Evolutionary conservation across 257 asterid species (phyloP).

Genomic region (Solanum neorickii): DNA sequence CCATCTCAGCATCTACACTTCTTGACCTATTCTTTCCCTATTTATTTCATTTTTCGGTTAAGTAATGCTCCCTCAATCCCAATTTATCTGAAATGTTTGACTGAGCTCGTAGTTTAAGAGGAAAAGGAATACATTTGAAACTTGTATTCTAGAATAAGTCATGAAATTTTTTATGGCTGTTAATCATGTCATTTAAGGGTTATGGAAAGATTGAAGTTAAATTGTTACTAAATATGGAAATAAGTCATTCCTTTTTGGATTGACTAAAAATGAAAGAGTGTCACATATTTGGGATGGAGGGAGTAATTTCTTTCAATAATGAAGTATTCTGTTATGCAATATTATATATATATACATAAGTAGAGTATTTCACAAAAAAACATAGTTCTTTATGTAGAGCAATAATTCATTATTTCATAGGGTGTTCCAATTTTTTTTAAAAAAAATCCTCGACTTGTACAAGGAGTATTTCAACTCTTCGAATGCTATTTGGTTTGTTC

Average conservation of each 20-base stretch:
- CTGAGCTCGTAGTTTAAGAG: neutral
- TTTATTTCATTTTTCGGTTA: neutral
- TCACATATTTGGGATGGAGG: neutral
- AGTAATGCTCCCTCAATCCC: neutral
- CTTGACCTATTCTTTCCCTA: neutral
- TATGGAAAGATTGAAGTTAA: neutral
- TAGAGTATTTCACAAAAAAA: neutral
- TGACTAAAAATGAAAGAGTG: neutral
- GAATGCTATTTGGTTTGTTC: neutral
- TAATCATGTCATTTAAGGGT: neutral
- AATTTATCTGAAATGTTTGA: neutral
- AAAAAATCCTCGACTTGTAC: neutral
- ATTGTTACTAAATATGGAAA: neutral
- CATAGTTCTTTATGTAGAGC: neutral
- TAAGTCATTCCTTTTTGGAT: neutral
- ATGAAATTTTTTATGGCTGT: neutral
- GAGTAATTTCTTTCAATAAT: neutral
- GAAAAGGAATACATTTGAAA: neutral
- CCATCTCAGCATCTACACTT: neutral
- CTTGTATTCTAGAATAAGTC: neutral
- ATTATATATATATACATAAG: neutral
- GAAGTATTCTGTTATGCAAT: neutral
- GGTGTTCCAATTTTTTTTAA: neutral
- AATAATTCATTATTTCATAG: neutral
- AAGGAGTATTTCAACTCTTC: neutral